Evolutionary conservation across 2,329 filamentous ascomycete species (phyloP).

Genomic region (Akanthomyces lecanii): DNA sequence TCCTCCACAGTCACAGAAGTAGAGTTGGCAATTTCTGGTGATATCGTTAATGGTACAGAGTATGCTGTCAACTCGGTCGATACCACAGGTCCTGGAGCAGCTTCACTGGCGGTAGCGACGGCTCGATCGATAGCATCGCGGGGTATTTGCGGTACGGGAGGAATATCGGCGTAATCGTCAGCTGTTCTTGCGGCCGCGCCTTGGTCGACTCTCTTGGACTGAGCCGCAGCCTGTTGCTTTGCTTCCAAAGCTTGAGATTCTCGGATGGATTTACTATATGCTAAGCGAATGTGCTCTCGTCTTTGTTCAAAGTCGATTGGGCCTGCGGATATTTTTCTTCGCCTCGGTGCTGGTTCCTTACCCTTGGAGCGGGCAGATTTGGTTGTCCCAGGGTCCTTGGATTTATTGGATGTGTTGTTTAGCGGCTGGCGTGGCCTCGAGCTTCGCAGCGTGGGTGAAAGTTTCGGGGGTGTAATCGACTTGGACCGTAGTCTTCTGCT

Average conservation of each 20-base stretch:
- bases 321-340: slow-evolving; percentile 58
- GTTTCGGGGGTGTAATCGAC: slow-evolving; percentile 64
- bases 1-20: slow-evolving; percentile 32
- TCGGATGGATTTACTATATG: slow-evolving; percentile 78
- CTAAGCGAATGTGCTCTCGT: slow-evolving; percentile 75
- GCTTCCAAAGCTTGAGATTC: slow-evolving; percentile 62
- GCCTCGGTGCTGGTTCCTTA: slow-evolving; percentile 26
- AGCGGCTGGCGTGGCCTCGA: slow-evolving; percentile 78
- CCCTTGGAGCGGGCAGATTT: slow-evolving; percentile 38
- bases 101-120: background rate
- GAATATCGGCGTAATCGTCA: background rate
- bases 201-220: slow-evolving; percentile 40
- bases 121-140: slow-evolving; percentile 1
- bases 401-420: slow-evolving; percentile 67
- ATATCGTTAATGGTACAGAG: slow-evolving; percentile 15
- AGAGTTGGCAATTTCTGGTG: slow-evolving; percentile 11
- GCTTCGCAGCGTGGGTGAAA: slow-evolving; percentile 75
- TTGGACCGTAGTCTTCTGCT: slow-evolving; percentile 65
- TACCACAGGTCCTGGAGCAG: background rate
- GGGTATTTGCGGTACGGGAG: slow-evolving; percentile 14
- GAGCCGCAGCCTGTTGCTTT: slow-evolving; percentile 46
- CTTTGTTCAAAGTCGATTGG: slow-evolving; percentile 82
- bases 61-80: background rate
- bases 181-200: slow-evolving; percentile 16
- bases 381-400: slow-evolving; percentile 58